Percentiles rank a stretch among this genome's conserved stretches.
phyloP scores from a whole-genome alignment of 1,284 basidiomycete genomes.

The Moniliophthora roreri region DNA sequence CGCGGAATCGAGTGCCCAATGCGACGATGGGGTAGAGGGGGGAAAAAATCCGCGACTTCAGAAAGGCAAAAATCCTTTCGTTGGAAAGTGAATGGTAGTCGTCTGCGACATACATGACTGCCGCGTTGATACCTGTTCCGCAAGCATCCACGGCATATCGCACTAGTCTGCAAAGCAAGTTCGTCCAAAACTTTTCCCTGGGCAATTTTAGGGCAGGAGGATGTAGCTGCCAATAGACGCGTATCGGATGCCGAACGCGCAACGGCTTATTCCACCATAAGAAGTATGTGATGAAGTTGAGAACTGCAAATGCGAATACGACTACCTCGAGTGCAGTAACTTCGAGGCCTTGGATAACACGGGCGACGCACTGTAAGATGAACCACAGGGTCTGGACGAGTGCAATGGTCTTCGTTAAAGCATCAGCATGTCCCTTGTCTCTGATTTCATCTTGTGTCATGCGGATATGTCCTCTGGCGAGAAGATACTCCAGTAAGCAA shows the following conservation, averaged over 20 bases:
- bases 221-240: neutral
- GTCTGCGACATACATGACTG: too few relatives aligned
- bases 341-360: conserved; percentile 5
- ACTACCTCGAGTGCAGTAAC: conserved; percentile 18
- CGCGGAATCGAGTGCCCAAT: too few relatives aligned
- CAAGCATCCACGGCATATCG: too few relatives aligned
- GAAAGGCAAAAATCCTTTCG: too few relatives aligned
- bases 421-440: conserved; percentile 17
- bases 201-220: too few relatives aligned
- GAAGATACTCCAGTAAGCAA: conserved; percentile 1
- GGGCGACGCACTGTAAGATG: conserved; percentile 15
- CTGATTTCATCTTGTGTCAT: conserved; percentile 16
- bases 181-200: too few relatives aligned
- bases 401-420: conserved; percentile 14
- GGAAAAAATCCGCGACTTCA: too few relatives aligned
- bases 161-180: too few relatives aligned
- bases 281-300: conserved; percentile 13
- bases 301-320: conserved; percentile 15
- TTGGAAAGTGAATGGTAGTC: too few relatives aligned
- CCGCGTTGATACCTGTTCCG: too few relatives aligned
- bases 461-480: neutral
- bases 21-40: too few relatives aligned
- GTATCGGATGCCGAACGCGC: conserved; percentile 7
- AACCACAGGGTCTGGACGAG: conserved; percentile 19
- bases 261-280: conserved; percentile 20